Base-by-base conservation (phyloP, 768 basidiomycete genomes). In the Phylloporus scabripes region DNA sequence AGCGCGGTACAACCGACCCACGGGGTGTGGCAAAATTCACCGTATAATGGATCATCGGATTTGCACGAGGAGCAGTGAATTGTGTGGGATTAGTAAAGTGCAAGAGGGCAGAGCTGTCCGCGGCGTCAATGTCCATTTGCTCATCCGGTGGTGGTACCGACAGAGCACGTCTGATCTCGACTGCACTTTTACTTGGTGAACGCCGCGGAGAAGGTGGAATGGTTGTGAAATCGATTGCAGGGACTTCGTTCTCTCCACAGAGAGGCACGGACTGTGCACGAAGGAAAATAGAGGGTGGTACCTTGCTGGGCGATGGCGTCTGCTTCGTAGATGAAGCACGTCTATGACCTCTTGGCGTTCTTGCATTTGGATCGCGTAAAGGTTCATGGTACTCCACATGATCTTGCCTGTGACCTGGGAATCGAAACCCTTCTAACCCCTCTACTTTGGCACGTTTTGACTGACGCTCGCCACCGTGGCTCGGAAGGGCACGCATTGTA, bases 251-350 rank as follows among this genome's bases (percentile, higher is more conserved):
- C 24, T 50, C 57, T 24, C 40, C 51, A 18, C 44, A 47, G 8
- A 63, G 54, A 29, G 67, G 67, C 5, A 69, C 67, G 46, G 67
- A 69, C 24, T 57, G 59, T 14, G 62, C 62, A 33, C 65, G 64
- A 7, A 46, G 51, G 32, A 62, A 68, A 2, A 42, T 48, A 1
- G 46, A 46, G 4, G 47, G 23, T 31, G 36, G 14, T 20, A 10
- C 7, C 41, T 56, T 62, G 41, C 29, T 46, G 5, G 59, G 56
- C 2, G 60, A 61, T 2, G 55, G 18, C 2, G 45, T 49, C 8
- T 57, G 59, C n/a, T 45, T 66, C 44, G 39, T 51, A 23, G 65
- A 67, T 21, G 60, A 52, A 15, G 55, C 54, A 17, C 64, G 64
- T 9, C 39, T 48, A 31, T 53, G 39, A 7, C 38, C 24, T 33